phyloP scores from a whole-genome alignment of 495 filamentous ascomycete species.

The Schizothecium vesticola region DNA sequence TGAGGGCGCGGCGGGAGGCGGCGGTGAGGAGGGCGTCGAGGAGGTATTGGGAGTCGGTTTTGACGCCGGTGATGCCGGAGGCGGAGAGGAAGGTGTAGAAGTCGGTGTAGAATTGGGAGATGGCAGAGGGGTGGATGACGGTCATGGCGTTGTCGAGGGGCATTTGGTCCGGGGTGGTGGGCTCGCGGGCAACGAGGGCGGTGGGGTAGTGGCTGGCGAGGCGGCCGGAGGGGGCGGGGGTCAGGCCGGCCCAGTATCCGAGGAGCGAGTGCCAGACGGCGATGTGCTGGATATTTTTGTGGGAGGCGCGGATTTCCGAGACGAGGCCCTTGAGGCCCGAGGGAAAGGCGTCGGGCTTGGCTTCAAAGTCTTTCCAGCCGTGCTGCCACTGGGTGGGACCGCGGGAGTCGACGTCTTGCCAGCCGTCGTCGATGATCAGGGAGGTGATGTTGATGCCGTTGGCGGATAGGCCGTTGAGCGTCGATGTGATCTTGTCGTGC shows the following conservation, averaged over 20 bases:
- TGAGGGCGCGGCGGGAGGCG: constrained; percentile 60
- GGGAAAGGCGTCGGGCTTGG: constrained; percentile 74
- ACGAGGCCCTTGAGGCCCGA: constrained; percentile 66
- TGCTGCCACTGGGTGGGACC: constrained; percentile 46
- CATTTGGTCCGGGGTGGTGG: constrained; percentile 47
- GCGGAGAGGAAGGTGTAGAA: constrained; percentile 76
- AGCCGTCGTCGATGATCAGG: constrained; percentile 94
- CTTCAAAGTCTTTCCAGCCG: constrained; percentile 70
- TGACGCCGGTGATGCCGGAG: constrained; percentile 73
- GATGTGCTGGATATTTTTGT: constrained; percentile 73
- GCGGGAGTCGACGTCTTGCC: constrained; percentile 68
- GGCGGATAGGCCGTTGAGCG: constrained; percentile 63
- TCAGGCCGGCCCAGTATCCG: constrained; percentile 90
- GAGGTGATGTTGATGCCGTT: constrained; percentile 71
- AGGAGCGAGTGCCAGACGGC: constrained; percentile 95
- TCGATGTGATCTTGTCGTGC: constrained; percentile 70
- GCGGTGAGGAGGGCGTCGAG: constrained; percentile 69
- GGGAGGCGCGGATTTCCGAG: constrained; percentile 58
- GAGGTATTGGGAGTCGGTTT: constrained; percentile 86
- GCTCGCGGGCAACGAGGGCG: constrained; percentile 51
- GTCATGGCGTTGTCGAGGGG: constrained; percentile 59
- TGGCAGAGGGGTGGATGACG: constrained; percentile 66
- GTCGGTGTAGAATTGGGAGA: constrained; percentile 74
- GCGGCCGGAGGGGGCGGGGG: constrained; percentile 53
- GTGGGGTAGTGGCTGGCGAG: constrained; percentile 77